Evolutionary conservation across 2,329 filamentous ascomycete species (phyloP).

Genomic region (Cadophora sp.): DNA sequence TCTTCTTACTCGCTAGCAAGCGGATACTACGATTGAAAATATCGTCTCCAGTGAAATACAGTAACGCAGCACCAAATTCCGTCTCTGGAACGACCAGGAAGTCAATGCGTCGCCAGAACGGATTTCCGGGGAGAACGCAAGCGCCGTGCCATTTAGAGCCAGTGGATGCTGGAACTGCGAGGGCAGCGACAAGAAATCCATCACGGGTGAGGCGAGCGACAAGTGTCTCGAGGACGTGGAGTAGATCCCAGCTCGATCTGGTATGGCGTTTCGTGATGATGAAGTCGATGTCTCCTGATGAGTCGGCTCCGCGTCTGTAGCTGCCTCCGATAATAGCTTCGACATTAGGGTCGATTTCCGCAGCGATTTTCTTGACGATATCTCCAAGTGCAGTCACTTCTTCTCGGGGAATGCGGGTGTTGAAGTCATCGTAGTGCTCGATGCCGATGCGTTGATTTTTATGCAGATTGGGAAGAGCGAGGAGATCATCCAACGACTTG

Average conservation of each 20-base stretch:
- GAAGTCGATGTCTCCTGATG: conserved; percentile 84
- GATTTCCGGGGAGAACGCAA: conserved; percentile 67
- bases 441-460: conserved; percentile 77
- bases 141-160: conserved; percentile 87
- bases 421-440: conserved; percentile 81
- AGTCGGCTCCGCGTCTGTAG: conserved; percentile 78
- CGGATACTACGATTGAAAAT: conserved; percentile 91
- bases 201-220: conserved; percentile 64
- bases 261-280: conserved; percentile 76
- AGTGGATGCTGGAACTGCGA: conserved; percentile 60
- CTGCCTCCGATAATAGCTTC: conserved; percentile 82
- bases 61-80: conserved; percentile 81
- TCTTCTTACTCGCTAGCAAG: conserved; percentile 78
- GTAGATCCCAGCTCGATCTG: conserved; percentile 59
- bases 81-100: conserved; percentile 81
- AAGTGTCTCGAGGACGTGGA: conserved; percentile 66
- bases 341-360: conserved; percentile 65
- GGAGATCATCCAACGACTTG: conserved; percentile 76
- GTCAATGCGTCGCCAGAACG: conserved; percentile 81
- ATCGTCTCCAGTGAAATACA: conserved; percentile 97
- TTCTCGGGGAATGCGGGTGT: conserved; percentile 75
- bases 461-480: conserved; percentile 65
- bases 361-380: conserved; percentile 66
- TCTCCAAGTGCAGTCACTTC: conserved; percentile 76
- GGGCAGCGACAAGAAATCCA: conserved; percentile 72